Evolutionary conservation across 2,329 filamentous ascomycete genomes (phyloP).

Genomic region (Pseudogymnoascus sp.): DNA sequence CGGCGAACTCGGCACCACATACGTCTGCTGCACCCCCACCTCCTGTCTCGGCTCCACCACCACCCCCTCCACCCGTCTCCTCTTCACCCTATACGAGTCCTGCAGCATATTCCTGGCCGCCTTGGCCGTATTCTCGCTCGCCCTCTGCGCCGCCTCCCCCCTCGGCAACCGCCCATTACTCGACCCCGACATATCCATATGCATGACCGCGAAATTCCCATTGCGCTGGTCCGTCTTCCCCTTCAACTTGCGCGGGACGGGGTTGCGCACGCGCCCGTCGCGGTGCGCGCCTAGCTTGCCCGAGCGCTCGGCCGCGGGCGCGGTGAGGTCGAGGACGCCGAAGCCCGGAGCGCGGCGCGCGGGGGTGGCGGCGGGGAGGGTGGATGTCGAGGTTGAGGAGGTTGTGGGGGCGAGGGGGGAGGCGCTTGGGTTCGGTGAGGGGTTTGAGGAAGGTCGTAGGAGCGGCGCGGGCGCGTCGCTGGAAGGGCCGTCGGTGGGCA

Average conservation of each 20-base stretch:
- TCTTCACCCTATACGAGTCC: slow-evolving; percentile 42
- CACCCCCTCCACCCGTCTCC: slow-evolving; percentile 19
- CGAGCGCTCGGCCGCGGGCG: slow-evolving; percentile 30
- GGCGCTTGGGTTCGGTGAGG: not conserved
- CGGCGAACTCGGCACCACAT: not conserved
- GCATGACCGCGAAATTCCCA: slow-evolving; percentile 56
- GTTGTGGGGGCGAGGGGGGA: not conserved
- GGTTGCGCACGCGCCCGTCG: slow-evolving; percentile 47
- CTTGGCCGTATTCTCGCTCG: slow-evolving; percentile 52
- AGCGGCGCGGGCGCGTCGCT: not conserved
- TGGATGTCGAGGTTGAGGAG: not conserved
- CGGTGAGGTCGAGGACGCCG: slow-evolving; percentile 47
- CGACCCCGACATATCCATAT: slow-evolving; percentile 43
- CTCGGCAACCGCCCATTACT: slow-evolving; percentile 39
- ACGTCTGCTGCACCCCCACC: slow-evolving; percentile 9
- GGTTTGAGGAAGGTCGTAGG: not conserved
- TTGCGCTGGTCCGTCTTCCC: slow-evolving; percentile 47
- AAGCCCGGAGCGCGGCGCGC: slow-evolving; percentile 37
- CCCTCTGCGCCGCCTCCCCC: slow-evolving; percentile 54
- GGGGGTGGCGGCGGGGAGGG: slow-evolving; percentile 33
- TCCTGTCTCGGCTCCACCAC: slow-evolving; percentile 13
- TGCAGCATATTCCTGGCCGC: slow-evolving; percentile 49
- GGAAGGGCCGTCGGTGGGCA: not conserved
- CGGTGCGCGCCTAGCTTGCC: slow-evolving; percentile 30
- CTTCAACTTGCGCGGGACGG: slow-evolving; percentile 54